Conservation (phyloP, 805 yeast species). For the Candida nonsorbophila region DNA sequence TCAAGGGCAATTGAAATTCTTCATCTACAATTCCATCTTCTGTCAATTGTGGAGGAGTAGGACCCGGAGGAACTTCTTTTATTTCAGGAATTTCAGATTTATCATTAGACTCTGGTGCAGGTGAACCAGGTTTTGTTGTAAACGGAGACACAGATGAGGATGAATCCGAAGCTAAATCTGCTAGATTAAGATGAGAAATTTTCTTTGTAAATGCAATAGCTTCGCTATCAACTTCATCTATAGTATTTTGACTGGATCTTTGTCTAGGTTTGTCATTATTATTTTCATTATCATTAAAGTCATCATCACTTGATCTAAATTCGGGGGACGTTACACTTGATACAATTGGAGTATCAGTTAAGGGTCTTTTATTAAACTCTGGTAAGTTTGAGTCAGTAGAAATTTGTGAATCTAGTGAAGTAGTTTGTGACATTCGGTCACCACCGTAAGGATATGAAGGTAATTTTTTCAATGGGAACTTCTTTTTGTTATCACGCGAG, state of each 20-base stretch:
- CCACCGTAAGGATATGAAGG: slow-evolving; percentile 12
- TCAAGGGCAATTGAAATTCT: slow-evolving; percentile 26
- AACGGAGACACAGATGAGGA: slow-evolving; percentile 18
- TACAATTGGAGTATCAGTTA: slow-evolving; percentile 68
- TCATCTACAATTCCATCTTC: no score
- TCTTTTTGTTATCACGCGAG: no score
- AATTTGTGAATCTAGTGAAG: slow-evolving; percentile 11
- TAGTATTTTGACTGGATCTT: slow-evolving; percentile 1
- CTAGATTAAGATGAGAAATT: slow-evolving; percentile 36
- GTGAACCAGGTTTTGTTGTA: slow-evolving; percentile 4
- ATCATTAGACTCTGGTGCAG: slow-evolving; percentile 1
- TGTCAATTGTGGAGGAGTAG: no score
- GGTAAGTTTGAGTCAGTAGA: slow-evolving; percentile 29
- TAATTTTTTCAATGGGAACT: slow-evolving; percentile 9
- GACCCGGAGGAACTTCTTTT: no score
- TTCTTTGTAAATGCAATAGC: slow-evolving; percentile 16
- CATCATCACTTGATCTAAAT: slow-evolving; percentile 25
- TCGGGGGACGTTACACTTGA: slow-evolving; percentile 54
- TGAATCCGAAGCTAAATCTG: slow-evolving; percentile 19
- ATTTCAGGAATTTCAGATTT: no score
- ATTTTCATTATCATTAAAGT: slow-evolving; percentile 12
- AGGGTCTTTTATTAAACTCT: slow-evolving; percentile 64
- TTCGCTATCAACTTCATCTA: slow-evolving; percentile 14
- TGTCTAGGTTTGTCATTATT: slow-evolving; percentile 4
- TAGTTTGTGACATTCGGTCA: slow-evolving; percentile 8